A percentile compares a stretch with the other conserved stretches of the same genome.
Evolutionary conservation across 345 rosid genomes (phyloP).

Genomic region (Brassica juncea): DNA sequence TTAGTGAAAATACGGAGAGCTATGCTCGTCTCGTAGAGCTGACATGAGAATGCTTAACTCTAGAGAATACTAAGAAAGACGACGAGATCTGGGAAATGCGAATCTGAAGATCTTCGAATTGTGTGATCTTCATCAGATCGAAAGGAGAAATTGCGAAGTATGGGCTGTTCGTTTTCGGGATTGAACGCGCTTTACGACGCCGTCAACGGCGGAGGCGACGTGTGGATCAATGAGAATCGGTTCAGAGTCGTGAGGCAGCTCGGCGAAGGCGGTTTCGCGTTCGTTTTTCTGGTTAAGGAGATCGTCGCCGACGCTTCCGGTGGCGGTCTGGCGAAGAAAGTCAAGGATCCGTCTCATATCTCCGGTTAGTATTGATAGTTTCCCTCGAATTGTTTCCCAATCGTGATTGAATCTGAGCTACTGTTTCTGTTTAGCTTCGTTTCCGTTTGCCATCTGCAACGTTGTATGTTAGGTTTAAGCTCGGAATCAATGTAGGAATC

Average conservation of each 20-base stretch:
- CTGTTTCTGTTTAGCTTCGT: conserved; percentile 6
- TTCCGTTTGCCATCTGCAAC: neutral
- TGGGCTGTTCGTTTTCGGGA: conserved; percentile 97
- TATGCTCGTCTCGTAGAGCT: conserved; percentile 22
- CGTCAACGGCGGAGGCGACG: conserved; percentile 89
- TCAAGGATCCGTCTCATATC: conserved; percentile 87
- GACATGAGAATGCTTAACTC: conserved; percentile 36
- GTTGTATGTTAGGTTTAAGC: neutral
- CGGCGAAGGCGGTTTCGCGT: conserved; percentile 98
- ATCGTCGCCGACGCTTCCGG: conserved; percentile 55
- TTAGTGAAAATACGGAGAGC: neutral
- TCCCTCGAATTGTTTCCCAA: neutral
- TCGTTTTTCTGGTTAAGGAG: conserved; percentile 83
- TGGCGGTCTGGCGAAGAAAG: conserved; percentile 82
- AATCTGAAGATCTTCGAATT: conserved; percentile 43
- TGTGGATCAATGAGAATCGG: conserved; percentile 97
- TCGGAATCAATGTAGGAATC: conserved; percentile 23
- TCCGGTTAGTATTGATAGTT: conserved; percentile 54
- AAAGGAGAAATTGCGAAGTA: neutral
- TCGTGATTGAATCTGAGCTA: conserved; percentile 10
- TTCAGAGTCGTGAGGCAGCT: conserved; percentile 87
- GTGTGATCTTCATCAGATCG: conserved; percentile 21
- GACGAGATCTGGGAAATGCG: conserved; percentile 44
- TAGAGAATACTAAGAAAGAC: neutral
- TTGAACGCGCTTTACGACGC: conserved; percentile 89